Evolutionary conservation across 1,284 basidiomycete species (phyloP), one percentile per base, ranked within the genome.

Genomic region (Phellinidium pouzarii): DNA sequence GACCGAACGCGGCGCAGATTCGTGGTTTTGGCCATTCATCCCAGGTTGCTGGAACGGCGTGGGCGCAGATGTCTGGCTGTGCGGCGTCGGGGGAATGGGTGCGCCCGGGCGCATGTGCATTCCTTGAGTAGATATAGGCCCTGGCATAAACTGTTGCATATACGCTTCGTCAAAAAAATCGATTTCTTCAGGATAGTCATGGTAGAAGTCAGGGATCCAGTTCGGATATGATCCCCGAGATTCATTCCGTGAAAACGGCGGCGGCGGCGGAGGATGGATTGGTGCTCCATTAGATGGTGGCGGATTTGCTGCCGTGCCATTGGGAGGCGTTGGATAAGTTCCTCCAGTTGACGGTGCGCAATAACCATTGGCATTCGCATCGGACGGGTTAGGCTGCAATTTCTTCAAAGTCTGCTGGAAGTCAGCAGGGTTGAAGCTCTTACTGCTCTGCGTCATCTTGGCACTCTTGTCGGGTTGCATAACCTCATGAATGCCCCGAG

Each of bases 61-160:
- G 0, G 84, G 81, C 1, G 84, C 83, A 4, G 80, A 77, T 0
- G 83, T 85, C 56, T 84, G 80, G 52, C 77, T 83, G 54, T 84
- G 81, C 3, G 85, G 86, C 0, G 85, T 88, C 0, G 84, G 84
- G 0, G 86, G 85, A 43, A 88, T 76, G 4, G 85, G 86, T 0
- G 84, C 85, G 52, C 79, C 77, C 0, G 85, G 84, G 0, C 85
- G 77, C 22, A 27, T n/a, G 26, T 53, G 52, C 26, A 43, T 20
- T 9, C n/a, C 14, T 43, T 53, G 52, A 17, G 42, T 48, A 9
- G 48, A 41, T n/a, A 41, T 25, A 26, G 19, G 59, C 50, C 23
- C 50, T 55, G 52, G 52, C 45, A 53, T 34, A 19, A 52, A 53
- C 31, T 57, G 55, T 37, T 53, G 55, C 47, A 53, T 41, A 37